phyloP scores from a whole-genome alignment of 192 early-diverging fungal species.

The Backusella westeae region DNA sequence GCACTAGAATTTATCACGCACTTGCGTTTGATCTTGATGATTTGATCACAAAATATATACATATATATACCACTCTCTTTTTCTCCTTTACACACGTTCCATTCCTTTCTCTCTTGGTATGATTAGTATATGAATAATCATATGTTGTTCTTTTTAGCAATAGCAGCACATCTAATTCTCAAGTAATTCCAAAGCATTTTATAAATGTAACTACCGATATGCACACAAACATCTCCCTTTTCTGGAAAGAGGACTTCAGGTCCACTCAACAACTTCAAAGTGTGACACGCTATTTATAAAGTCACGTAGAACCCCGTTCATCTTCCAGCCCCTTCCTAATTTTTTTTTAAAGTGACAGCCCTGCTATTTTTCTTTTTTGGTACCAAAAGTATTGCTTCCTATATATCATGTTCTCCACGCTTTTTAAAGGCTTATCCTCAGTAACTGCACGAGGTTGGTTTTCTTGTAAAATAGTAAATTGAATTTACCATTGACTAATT shows the following conservation, averaged over 20 bases:
- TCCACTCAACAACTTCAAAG: background rate
- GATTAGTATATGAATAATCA: too few species aligned
- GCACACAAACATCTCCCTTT: too few species aligned
- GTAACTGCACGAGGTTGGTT: background rate
- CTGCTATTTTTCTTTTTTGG: conserved; percentile 10
- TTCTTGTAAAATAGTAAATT: background rate
- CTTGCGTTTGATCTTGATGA: background rate
- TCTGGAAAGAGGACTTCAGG: background rate
- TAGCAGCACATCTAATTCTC: too few species aligned
- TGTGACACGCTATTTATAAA: background rate
- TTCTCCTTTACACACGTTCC: too few species aligned
- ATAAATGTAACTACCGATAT: background rate
- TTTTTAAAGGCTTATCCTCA: conserved; percentile 1
- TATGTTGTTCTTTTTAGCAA: too few species aligned
- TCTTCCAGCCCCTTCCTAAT: background rate
- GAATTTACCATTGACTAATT: background rate
- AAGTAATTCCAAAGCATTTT: background rate
- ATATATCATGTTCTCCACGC: background rate
- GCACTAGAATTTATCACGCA: background rate
- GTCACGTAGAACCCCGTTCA: background rate
- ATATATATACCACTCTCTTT: too few species aligned
- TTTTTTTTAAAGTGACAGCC: conserved; percentile 6
- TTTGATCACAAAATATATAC: too few species aligned
- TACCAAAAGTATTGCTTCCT: background rate
- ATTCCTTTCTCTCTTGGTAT: too few species aligned